These are phyloP conservation scores for Claviceps sp. DNA, from an alignment of 2,329 filamentous ascomycete species.

Conservation along the genomic window DNA sequence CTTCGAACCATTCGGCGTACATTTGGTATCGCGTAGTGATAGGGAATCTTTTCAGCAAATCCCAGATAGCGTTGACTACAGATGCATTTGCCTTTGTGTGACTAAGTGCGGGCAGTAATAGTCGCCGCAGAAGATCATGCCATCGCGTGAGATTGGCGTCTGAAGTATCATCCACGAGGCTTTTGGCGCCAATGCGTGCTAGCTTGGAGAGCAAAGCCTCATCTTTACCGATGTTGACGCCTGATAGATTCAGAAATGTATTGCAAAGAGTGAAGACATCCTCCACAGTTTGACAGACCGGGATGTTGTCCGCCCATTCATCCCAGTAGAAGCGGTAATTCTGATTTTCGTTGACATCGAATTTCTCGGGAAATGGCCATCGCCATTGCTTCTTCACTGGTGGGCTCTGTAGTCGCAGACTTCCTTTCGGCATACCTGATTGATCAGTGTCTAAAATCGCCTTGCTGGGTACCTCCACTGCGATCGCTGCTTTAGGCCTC, in stretches of 20 bases:
- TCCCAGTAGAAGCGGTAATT: conserved; percentile 94
- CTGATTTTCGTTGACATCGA: conserved; percentile 60
- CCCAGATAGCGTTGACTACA: conserved; percentile 75
- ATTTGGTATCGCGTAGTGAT: conserved; percentile 68
- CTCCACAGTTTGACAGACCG: conserved; percentile 78
- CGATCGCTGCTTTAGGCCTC: conserved; percentile 19
- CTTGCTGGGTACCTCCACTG: conserved; percentile 28
- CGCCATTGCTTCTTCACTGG: conserved; percentile 55
- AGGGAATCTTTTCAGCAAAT: conserved; percentile 66
- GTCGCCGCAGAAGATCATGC: conserved; percentile 69
- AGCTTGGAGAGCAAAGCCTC: conserved; percentile 65
- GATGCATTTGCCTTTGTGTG: conserved; percentile 75
- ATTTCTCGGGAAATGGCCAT: conserved; percentile 74
- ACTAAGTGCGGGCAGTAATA: conserved; percentile 80
- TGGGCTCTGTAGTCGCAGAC: conserved; percentile 46
- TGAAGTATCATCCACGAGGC: conserved; percentile 56
- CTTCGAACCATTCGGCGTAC: conserved; percentile 87
- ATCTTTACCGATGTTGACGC: conserved; percentile 82
- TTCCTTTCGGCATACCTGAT: conserved; percentile 53
- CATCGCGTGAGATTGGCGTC: conserved; percentile 61
- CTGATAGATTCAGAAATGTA: conserved; percentile 72
- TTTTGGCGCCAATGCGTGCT: conserved; percentile 70
- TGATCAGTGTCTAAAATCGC: conserved; percentile 44
- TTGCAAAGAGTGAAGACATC: conserved; percentile 81
- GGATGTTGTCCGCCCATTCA: conserved; percentile 89